phyloP scores from a whole-genome alignment of 352 stramenopile species.

The Phytopythium mirpurense region DNA sequence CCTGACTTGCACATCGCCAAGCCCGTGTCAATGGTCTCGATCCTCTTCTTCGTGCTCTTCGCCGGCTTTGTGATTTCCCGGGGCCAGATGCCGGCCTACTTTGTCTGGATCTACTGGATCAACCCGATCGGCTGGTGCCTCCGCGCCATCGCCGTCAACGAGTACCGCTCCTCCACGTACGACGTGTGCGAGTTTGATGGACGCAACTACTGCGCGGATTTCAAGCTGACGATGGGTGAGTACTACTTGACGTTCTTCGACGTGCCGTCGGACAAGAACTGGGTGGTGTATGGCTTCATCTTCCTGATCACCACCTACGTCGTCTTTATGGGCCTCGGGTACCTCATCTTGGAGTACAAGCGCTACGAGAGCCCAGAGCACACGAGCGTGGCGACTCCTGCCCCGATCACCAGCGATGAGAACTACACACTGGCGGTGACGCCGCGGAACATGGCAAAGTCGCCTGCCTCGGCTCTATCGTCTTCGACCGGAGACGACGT shows the following conservation, averaged over 20 bases:
- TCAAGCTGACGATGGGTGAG: conserved; percentile 21
- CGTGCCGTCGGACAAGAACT: conserved; percentile 26
- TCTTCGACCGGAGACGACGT: background rate
- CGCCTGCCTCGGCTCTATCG: no score
- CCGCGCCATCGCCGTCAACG: conserved; percentile 23
- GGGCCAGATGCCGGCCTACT: conserved; percentile 35
- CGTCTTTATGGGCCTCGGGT: conserved; percentile 17
- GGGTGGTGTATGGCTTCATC: conserved; percentile 26
- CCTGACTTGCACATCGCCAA: conserved; percentile 33
- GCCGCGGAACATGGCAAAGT: no score
- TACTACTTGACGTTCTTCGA: conserved; percentile 30
- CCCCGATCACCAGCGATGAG: background rate
- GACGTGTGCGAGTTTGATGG: conserved; percentile 25
- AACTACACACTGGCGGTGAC: background rate
- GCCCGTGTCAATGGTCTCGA: conserved; percentile 32
- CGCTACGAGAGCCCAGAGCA: conserved; percentile 14
- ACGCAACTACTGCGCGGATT: conserved; percentile 25
- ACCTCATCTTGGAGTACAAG: conserved; percentile 18
- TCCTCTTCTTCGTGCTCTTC: conserved; percentile 52
- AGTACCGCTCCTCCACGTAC: conserved; percentile 24
- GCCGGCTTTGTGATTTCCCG: conserved; percentile 41
- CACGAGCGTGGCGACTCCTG: conserved; percentile 7
- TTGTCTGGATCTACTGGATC: conserved; percentile 57
- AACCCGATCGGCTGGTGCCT: conserved; percentile 43
- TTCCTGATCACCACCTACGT: conserved; percentile 26